Conservation (phyloP, 2,329 filamentous ascomycete genomes). For the Aspergillus carbonarius region DNA sequence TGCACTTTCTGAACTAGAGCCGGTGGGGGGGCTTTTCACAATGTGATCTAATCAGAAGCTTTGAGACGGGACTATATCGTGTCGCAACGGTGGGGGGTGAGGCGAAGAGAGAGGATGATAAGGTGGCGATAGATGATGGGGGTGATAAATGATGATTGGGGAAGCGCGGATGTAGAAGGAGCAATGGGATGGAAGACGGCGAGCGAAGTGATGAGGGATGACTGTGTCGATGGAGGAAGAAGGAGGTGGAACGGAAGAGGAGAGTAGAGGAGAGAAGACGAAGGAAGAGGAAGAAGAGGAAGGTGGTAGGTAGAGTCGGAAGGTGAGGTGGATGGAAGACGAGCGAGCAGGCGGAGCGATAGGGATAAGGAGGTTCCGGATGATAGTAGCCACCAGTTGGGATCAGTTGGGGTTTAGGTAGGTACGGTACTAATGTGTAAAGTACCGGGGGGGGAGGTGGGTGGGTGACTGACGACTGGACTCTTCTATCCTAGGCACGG, state of each 20-base stretch:
- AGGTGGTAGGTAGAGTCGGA: slow-evolving; percentile 18
- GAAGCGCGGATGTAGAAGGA: slow-evolving; percentile 14
- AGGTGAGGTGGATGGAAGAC: slow-evolving; percentile 11
- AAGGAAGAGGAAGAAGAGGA: slow-evolving; percentile 18
- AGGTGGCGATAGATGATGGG: slow-evolving; percentile 4
- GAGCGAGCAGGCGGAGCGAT: slow-evolving; percentile 7
- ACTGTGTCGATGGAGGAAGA: slow-evolving; percentile 13
- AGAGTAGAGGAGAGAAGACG: slow-evolving; percentile 17
- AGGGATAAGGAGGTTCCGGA: slow-evolving; percentile 11
- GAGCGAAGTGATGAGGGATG: slow-evolving; percentile 13
- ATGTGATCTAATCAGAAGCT: slow-evolving; percentile 5
- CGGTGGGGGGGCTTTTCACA: slow-evolving; percentile 10
- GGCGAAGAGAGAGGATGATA: slow-evolving; percentile 2
- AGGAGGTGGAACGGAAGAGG: slow-evolving; percentile 18
- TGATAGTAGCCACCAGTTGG: slow-evolving; percentile 11
- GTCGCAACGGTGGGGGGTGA: slow-evolving; percentile 1
- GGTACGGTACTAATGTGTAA: neutral
- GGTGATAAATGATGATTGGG: slow-evolving; percentile 5
- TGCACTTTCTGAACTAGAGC: slow-evolving; percentile 17
- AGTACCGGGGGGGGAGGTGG: neutral
- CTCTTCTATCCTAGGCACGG: neutral
- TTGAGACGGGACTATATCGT: slow-evolving; percentile 9
- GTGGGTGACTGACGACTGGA: neutral
- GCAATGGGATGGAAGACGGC: slow-evolving; percentile 13
- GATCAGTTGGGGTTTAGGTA: slow-evolving; percentile 1